A percentile compares a stretch with the other conserved stretches of the same genome.
Conservation (phyloP, 176 grass and related monocot genomes). For the Triticum urartu region DNA sequence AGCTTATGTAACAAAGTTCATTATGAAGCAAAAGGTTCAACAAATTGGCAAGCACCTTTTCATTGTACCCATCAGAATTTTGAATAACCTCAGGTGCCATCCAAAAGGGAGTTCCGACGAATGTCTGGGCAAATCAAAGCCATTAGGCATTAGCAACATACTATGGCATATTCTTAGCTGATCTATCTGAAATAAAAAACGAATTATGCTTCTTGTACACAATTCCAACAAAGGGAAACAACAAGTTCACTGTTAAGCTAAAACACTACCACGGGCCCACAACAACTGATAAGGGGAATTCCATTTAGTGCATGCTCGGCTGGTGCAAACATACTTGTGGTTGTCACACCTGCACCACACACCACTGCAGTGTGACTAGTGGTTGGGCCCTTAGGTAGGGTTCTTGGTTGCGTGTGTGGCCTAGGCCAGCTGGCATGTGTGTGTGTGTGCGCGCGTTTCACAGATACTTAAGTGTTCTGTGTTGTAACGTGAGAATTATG, state of each 20-base stretch:
- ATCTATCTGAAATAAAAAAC: constrained; percentile 24
- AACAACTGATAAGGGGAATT: constrained; percentile 9
- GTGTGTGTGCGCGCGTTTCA: too few relatives aligned
- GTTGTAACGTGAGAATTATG: too few relatives aligned
- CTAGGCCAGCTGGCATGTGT: too few relatives aligned
- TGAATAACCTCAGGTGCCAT: constrained; percentile 99
- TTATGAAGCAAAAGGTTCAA: constrained; percentile 25
- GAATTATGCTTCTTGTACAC: not conserved
- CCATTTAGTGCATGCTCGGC: not conserved
- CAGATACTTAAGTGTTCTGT: too few relatives aligned
- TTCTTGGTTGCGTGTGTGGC: too few relatives aligned
- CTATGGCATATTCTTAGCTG: not conserved
- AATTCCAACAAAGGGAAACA: constrained; percentile 15
- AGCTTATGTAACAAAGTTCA: constrained; percentile 27
- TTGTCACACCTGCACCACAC: not conserved
- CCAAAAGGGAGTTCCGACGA: constrained; percentile 99
- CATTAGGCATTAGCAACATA: constrained; percentile 23
- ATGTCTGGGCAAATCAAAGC: constrained; percentile 69
- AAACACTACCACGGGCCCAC: not conserved
- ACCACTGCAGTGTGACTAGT: too few relatives aligned
- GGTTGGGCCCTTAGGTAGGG: too few relatives aligned
- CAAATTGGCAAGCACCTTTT: constrained; percentile 66
- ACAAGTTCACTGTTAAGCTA: not conserved
- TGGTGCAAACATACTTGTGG: not conserved
- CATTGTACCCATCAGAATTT: constrained; percentile 98